phyloP scores from a whole-genome alignment of 176 grass and related monocot genomes.

The Aegilops umbellulata region DNA sequence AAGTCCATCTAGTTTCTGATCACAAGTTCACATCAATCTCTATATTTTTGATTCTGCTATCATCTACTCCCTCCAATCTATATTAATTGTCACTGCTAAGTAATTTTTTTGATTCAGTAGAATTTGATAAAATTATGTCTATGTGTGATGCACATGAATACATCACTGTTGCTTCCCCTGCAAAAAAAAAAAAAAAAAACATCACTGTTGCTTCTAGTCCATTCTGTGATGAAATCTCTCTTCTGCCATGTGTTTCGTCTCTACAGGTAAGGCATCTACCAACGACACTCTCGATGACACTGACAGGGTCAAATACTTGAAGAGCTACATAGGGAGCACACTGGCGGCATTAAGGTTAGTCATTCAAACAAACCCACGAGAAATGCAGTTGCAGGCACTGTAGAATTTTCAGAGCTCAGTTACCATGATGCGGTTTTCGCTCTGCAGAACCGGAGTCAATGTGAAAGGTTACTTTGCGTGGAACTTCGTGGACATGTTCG shows the following conservation, averaged over 20 bases:
- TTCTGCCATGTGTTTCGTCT: neutral
- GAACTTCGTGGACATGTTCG: slow-evolving; percentile 62
- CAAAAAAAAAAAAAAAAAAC: too few species aligned
- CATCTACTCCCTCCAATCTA: too few species aligned
- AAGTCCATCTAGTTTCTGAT: slow-evolving; percentile 20
- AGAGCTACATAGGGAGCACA: slow-evolving; percentile 39
- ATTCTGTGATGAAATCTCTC: neutral
- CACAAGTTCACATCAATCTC: too few species aligned
- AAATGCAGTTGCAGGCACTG: too few species aligned
- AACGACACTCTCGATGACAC: slow-evolving; percentile 42
- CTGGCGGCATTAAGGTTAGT: slow-evolving; percentile 50
- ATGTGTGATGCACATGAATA: too few species aligned
- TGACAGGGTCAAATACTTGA: slow-evolving; percentile 57
- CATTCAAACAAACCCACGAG: neutral
- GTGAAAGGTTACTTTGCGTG: slow-evolving; percentile 66
- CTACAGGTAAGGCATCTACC: neutral
- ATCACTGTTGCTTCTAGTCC: neutral
- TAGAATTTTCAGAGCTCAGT: neutral
- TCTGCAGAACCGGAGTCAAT: slow-evolving; percentile 53
- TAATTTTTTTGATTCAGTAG: too few species aligned
- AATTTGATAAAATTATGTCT: neutral
- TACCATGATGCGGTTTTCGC: neutral
- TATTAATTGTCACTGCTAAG: too few species aligned
- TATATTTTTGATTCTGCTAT: too few species aligned
- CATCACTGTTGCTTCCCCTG: too few species aligned